Evolutionary conservation across 495 filamentous ascomycete species (phyloP).

Genomic region (Penicillium paxilli): DNA sequence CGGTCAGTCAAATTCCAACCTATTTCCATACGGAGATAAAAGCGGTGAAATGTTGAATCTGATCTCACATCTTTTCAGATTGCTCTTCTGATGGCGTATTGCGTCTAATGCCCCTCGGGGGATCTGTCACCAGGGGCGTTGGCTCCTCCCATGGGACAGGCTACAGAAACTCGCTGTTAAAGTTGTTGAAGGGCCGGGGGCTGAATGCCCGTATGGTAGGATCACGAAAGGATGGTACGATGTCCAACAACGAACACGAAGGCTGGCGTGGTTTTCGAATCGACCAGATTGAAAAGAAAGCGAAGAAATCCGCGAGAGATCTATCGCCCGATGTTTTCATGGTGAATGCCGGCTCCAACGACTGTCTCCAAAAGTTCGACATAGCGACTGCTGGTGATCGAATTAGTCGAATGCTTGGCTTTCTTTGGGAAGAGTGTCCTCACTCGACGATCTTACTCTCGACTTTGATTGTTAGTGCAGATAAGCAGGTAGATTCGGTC

Average conservation of each 20-base stretch:
- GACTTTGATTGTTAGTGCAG: conserved; percentile 32
- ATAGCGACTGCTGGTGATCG: conserved; percentile 32
- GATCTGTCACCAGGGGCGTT: not conserved
- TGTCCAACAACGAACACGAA: conserved; percentile 34
- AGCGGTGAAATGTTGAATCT: not conserved
- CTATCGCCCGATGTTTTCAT: conserved; percentile 31
- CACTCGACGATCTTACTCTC: conserved; percentile 32
- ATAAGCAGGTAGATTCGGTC: conserved; percentile 28
- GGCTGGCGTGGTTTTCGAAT: conserved; percentile 35
- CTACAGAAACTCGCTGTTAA: not conserved
- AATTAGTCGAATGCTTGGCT: conserved; percentile 19
- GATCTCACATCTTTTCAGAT: not conserved
- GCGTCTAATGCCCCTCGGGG: not conserved
- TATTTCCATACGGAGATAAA: not conserved
- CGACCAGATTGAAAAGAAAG: conserved; percentile 29
- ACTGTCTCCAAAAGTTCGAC: conserved; percentile 35
- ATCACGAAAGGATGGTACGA: conserved; percentile 31
- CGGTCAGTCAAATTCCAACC: too few relatives aligned
- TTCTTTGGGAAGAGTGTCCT: conserved; percentile 27
- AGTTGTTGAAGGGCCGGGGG: conserved; percentile 9
- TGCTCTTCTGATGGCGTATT: not conserved
- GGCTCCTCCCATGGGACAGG: not conserved
- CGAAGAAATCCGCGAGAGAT: conserved; percentile 23
- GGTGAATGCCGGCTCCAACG: conserved; percentile 39
- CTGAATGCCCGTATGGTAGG: conserved; percentile 35